Conservation (phyloP, 2,329 filamentous ascomycete genomes). For the Pseudogymnoascus sp. region DNA sequence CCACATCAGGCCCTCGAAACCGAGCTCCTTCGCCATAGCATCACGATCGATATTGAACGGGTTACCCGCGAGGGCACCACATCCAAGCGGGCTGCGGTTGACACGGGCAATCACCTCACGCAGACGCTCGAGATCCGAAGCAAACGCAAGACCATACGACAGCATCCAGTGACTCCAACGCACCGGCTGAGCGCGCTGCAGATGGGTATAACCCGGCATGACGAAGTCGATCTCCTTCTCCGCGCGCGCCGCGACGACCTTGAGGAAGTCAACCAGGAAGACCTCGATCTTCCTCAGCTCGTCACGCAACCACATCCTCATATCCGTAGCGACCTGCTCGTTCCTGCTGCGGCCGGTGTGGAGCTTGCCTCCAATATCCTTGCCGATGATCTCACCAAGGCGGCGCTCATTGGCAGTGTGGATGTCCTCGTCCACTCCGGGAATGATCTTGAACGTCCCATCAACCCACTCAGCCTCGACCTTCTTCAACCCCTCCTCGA, state of each 20-base stretch:
- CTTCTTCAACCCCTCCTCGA: constrained; percentile 60
- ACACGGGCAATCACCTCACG: constrained; percentile 62
- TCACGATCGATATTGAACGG: constrained; percentile 75
- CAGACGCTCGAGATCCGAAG: constrained; percentile 64
- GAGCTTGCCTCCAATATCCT: constrained; percentile 76
- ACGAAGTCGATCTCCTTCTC: constrained; percentile 64
- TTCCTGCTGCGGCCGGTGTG: constrained; percentile 84
- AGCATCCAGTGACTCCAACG: constrained; percentile 73
- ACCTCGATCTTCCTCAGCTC: constrained; percentile 62
- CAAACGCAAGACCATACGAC: constrained; percentile 61
- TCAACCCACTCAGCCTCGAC: constrained; percentile 47
- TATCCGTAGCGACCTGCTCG: constrained; percentile 83
- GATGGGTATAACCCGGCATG: constrained; percentile 81
- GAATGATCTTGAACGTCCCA: constrained; percentile 43
- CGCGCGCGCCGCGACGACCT: constrained; percentile 57
- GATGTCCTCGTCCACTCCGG: constrained; percentile 52
- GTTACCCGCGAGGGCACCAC: constrained; percentile 64
- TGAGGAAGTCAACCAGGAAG: constrained; percentile 58
- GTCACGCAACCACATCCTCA: constrained; percentile 81
- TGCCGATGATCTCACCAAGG: constrained; percentile 77
- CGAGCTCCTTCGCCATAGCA: constrained; percentile 70
- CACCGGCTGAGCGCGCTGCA: constrained; percentile 70
- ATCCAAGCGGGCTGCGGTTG: constrained; percentile 41
- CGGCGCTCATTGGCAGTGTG: constrained; percentile 66
- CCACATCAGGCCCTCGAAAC: constrained; percentile 65